Evolutionary conservation across 2,329 filamentous ascomycete species (phyloP).

Genomic region (Rhynchosporium secalis): DNA sequence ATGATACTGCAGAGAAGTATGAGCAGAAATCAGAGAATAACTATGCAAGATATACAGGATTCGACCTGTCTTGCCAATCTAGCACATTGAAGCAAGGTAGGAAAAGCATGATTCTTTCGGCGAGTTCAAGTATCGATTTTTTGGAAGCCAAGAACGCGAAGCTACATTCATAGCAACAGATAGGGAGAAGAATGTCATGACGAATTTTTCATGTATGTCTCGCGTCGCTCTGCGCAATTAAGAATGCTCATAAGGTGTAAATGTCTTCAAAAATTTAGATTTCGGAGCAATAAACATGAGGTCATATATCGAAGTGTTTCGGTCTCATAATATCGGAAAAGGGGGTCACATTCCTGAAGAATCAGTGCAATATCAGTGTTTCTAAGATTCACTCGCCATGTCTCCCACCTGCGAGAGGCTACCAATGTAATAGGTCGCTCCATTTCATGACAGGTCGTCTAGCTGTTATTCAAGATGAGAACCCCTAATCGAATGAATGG

Average conservation of each 20-base stretch:
- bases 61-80: not conserved
- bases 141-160: not conserved
- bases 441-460: not conserved
- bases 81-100: conserved; percentile 1
- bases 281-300: not conserved
- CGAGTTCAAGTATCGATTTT: not conserved
- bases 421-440: too few species aligned
- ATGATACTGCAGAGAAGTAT: not conserved
- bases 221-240: not conserved
- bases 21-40: not conserved
- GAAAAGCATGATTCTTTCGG: not conserved
- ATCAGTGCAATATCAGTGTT: not conserved
- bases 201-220: not conserved
- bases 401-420: too few species aligned
- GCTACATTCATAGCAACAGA: not conserved
- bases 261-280: not conserved
- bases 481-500: not conserved
- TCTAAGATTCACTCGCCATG: not conserved
- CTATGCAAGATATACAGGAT: not conserved
- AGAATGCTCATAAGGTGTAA: not conserved
- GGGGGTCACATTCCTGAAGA: not conserved
- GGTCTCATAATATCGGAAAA: not conserved
- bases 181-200: not conserved
- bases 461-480: not conserved
- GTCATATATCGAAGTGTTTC: not conserved